Base-by-base conservation (phyloP, 1,284 basidiomycete species). In the Erythrobasidium hasegawianum region DNA sequence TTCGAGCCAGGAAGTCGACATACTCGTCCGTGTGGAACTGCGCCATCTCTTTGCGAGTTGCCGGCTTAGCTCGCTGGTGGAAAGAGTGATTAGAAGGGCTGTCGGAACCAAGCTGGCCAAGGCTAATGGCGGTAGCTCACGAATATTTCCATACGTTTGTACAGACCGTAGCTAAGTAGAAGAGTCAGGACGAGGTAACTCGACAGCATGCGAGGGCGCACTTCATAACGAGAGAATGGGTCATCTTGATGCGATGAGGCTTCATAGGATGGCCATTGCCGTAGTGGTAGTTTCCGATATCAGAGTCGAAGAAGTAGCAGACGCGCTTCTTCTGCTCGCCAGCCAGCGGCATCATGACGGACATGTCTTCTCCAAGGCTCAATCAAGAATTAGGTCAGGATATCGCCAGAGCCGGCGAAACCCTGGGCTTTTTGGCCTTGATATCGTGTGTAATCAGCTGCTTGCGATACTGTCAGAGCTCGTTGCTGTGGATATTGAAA, bases 211-310 rank as follows among this genome's bases (percentile, higher is more conserved):
- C 94, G 90, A 90, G 94, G 20, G 24, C 62, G 18, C 60, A 64
- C 81, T 98, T 98, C 96, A 98, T 98, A 64, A 98, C 95, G 43
- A 99, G 83, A 9, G 93, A 95, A 79, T 99, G 96, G 76, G 94
- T 97, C 96, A 99, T 98, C 72, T 95, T 88, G 81, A 98, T 97
- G 22, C 95, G 39, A 83, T 73, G 91, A 0, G 94, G 93, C 78
- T 97, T 96, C 92, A 96, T 96, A 0, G 78, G 79, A 68, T 81
- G 78, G 5, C 77, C 78, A 74, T 54, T 40, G 4, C 50, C 14
- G 43, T 57, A 59, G 41, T 29, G 73, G 59, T 73, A 73, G 70
- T 74, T 74, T 13, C 72, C 73, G 60, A 74, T 74, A 78, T 98
- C 96, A 18, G 93, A 96, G 80, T 99, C 96, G 71, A 79, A 80